phyloP scores from a whole-genome alignment of 1,284 basidiomycete genomes.

The Microbotryum saponariae region DNA sequence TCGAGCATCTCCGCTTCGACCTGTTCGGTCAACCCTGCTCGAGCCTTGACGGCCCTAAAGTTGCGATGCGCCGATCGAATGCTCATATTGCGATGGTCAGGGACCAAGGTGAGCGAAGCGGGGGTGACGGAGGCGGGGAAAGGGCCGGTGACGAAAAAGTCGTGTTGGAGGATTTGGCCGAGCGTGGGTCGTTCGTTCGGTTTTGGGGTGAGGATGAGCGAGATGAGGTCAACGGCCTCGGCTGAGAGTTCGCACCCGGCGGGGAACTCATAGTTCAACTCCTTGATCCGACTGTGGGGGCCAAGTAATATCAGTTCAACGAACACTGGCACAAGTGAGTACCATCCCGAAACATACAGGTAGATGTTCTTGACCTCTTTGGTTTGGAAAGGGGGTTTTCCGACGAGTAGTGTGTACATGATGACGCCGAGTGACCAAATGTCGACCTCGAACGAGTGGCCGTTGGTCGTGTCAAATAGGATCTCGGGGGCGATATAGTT shows the following conservation, averaged over 20 bases:
- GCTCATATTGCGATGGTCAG: slow-evolving; percentile 63
- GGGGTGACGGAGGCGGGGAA: slow-evolving; percentile 73
- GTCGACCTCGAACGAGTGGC: slow-evolving; percentile 97
- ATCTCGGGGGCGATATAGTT: slow-evolving; percentile 99
- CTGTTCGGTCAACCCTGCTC: slow-evolving; percentile 19
- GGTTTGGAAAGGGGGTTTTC: slow-evolving; percentile 93
- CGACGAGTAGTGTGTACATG: slow-evolving; percentile 86
- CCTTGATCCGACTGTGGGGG: slow-evolving; percentile 67
- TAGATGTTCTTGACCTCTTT: slow-evolving; percentile 94
- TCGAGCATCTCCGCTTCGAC: slow-evolving; percentile 11
- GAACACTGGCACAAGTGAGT: background rate
- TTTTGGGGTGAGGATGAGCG: slow-evolving; percentile 73
- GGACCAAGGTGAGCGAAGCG: slow-evolving; percentile 63
- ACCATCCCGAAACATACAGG: slow-evolving; percentile 52
- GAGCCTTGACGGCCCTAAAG: slow-evolving; percentile 15
- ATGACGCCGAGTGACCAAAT: slow-evolving; percentile 98
- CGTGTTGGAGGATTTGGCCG: slow-evolving; percentile 73
- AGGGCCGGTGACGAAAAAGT: slow-evolving; percentile 74
- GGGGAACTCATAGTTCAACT: slow-evolving; percentile 91
- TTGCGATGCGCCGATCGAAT: slow-evolving; percentile 60
- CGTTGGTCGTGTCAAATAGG: slow-evolving; percentile 87
- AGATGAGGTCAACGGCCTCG: slow-evolving; percentile 70
- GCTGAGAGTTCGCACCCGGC: slow-evolving; percentile 61
- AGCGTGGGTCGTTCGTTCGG: slow-evolving; percentile 72
- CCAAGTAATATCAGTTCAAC: background rate